Percentiles rank a stretch among this genome's conserved stretches.
Conservation (phyloP, 1,284 basidiomycete genomes). For the Naganishia albida region DNA sequence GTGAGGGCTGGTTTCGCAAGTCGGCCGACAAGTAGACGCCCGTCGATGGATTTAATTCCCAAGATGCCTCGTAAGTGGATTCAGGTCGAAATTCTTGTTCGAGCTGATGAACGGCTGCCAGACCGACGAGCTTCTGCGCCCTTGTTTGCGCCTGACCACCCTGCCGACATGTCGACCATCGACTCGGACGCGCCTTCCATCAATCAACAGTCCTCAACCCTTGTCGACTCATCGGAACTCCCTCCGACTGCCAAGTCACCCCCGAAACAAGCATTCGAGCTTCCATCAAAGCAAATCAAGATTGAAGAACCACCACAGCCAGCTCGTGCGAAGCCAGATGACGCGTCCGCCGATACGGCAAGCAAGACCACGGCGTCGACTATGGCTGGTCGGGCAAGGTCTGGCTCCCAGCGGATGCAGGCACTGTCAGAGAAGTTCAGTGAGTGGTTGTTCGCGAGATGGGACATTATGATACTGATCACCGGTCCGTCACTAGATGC, state of each 20-base stretch:
- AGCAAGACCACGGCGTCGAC: slow-evolving; percentile 6
- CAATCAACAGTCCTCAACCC: slow-evolving; percentile 15
- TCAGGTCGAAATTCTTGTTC: not conserved
- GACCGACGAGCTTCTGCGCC: slow-evolving; percentile 23
- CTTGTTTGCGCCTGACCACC: not conserved
- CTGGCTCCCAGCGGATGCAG: slow-evolving; percentile 47
- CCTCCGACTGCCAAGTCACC: slow-evolving; percentile 16
- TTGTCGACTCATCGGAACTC: slow-evolving; percentile 16
- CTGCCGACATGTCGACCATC: slow-evolving; percentile 20
- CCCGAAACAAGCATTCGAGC: slow-evolving; percentile 21
- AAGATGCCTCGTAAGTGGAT: slow-evolving; percentile 19
- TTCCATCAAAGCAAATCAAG: slow-evolving; percentile 20
- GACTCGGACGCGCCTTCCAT: slow-evolving; percentile 13
- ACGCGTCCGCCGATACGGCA: not conserved
- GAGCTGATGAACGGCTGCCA: not conserved
- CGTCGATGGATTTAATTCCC: slow-evolving; percentile 26
- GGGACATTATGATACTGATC: not conserved
- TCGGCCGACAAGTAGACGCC: slow-evolving; percentile 28
- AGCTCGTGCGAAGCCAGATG: not conserved
- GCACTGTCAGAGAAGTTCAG: slow-evolving; percentile 52
- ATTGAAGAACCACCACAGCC: slow-evolving; percentile 24
- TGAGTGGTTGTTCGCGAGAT: slow-evolving; percentile 33
- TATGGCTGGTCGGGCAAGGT: slow-evolving; percentile 23
- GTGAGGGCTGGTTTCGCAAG: slow-evolving; percentile 29
- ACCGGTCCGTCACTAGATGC: slow-evolving; percentile 40